These are phyloP conservation scores for Aaosphaeria arxii DNA, from an alignment of 2,329 filamentous ascomycete genomes.

Conservation along the genomic window DNA sequence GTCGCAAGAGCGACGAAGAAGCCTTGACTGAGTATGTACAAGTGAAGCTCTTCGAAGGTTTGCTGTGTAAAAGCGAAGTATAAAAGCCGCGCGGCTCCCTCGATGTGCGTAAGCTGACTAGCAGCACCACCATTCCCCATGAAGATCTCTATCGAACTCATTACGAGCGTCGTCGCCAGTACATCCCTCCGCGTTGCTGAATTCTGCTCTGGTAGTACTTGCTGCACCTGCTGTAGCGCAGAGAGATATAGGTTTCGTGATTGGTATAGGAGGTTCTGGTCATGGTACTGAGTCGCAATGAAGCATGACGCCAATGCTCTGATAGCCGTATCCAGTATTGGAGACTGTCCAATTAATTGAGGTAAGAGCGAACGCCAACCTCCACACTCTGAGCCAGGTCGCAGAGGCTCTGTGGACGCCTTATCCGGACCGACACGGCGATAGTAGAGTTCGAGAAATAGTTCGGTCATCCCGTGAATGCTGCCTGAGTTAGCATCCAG, in stretches of 20 bases:
- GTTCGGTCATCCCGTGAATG: slow-evolving; percentile 8
- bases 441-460: slow-evolving; percentile 17
- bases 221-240: slow-evolving; percentile 14
- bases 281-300: slow-evolving; percentile 13
- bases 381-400: slow-evolving; percentile 11
- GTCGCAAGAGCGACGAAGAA: slow-evolving; percentile 12
- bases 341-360: slow-evolving; percentile 12
- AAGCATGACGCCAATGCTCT: slow-evolving; percentile 13
- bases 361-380: slow-evolving; percentile 15
- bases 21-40: slow-evolving; percentile 15
- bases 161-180: slow-evolving; percentile 15
- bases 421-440: slow-evolving; percentile 8
- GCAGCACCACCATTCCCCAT: slow-evolving; percentile 13
- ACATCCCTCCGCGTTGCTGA: slow-evolving; percentile 9
- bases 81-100: slow-evolving; percentile 14
- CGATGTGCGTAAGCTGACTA: slow-evolving; percentile 15
- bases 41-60: slow-evolving; percentile 13
- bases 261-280: slow-evolving; percentile 8
- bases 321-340: slow-evolving; percentile 17
- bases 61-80: slow-evolving; percentile 2
- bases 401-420: slow-evolving; percentile 4
- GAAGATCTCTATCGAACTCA: slow-evolving; percentile 18
- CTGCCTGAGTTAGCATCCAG: slow-evolving; percentile 6
- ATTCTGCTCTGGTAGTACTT: slow-evolving; percentile 9
- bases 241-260: slow-evolving; percentile 11